These are phyloP conservation scores for Russula vinacea DNA, from an alignment of 768 basidiomycete genomes.

Conservation along the genomic window DNA sequence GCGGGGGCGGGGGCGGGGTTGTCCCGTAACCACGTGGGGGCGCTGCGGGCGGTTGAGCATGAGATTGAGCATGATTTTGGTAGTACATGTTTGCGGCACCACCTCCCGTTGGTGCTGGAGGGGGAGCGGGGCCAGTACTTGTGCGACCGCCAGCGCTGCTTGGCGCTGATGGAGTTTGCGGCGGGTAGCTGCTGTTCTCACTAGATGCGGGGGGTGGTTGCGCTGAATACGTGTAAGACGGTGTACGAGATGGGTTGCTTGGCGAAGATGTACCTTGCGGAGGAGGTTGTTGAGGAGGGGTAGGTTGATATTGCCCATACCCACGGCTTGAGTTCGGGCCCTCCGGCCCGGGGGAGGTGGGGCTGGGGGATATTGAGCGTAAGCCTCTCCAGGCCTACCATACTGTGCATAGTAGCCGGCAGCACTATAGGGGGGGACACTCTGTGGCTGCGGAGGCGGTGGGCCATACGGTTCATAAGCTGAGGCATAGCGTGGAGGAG, in stretches of 20 bases:
- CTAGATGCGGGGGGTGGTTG: conserved; percentile 16
- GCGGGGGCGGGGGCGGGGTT: conserved; percentile 23
- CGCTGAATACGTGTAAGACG: conserved; percentile 19
- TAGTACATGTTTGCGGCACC: conserved; percentile 27
- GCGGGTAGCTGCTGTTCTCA: conserved; percentile 17
- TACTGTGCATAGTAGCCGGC: conserved; percentile 21
- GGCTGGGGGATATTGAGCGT: conserved; percentile 18
- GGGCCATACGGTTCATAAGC: conserved; percentile 24
- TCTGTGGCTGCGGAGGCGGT: conserved; percentile 28
- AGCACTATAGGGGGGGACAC: conserved; percentile 11
- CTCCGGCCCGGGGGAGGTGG: conserved; percentile 22
- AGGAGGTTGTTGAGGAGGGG: conserved; percentile 24
- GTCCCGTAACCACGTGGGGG: conserved; percentile 20
- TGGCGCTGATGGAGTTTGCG: conserved; percentile 2
- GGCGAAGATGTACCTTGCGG: conserved; percentile 25
- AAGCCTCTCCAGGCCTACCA: conserved; percentile 20
- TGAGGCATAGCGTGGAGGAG: conserved; percentile 23
- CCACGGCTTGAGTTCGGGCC: conserved; percentile 5
- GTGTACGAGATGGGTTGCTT: conserved; percentile 16
- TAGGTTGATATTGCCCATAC: conserved; percentile 25
- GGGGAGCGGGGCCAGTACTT: conserved; percentile 19
- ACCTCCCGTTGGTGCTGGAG: conserved; percentile 15
- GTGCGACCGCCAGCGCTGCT: conserved; percentile 20
- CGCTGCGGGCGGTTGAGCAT: background rate
- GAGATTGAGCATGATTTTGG: conserved; percentile 7